A percentile compares a stretch with the other conserved stretches of the same genome.
These are phyloP conservation scores for Naganishia randhawae DNA, from an alignment of 768 basidiomycete genomes.

Conservation along the genomic window DNA sequence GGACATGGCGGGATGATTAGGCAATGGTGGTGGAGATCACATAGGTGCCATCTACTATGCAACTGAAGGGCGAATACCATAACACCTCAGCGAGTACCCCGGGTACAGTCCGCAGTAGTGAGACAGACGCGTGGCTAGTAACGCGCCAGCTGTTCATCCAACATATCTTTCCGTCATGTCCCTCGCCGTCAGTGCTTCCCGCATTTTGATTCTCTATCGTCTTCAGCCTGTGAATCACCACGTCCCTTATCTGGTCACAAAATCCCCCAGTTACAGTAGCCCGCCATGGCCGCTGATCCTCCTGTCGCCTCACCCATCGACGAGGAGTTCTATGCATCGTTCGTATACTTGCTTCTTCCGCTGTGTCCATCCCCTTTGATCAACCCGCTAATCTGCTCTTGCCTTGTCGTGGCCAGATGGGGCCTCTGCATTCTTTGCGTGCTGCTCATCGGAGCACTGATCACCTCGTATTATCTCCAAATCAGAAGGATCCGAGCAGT, in stretches of 20 bases:
- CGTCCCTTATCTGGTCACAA: not conserved
- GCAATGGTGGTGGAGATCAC: not conserved
- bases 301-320: conserved; percentile 38
- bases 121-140: conserved; percentile 19
- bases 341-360: conserved; percentile 18
- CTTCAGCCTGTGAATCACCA: not conserved
- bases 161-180: not conserved
- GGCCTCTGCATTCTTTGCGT: conserved; percentile 54
- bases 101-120: not conserved
- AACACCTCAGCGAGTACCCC: too few relatives aligned
- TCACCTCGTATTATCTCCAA: conserved; percentile 96
- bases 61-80: too few relatives aligned
- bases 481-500: conserved; percentile 91
- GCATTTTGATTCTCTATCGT: not conserved
- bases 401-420: conserved; percentile 7
- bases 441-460: conserved; percentile 86
- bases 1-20: not conserved
- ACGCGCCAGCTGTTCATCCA: not conserved
- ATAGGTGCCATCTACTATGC: too few relatives aligned
- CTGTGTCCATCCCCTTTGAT: not conserved
- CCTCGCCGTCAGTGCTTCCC: not conserved
- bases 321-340: conserved; percentile 52
- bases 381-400: not conserved
- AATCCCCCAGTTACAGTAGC: not conserved
- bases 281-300: conserved; percentile 23